Evolutionary conservation across 2,329 filamentous ascomycete genomes (phyloP), one percentile per base, ranked within the genome.

Genomic region (Magnaporthiopsis poae): DNA sequence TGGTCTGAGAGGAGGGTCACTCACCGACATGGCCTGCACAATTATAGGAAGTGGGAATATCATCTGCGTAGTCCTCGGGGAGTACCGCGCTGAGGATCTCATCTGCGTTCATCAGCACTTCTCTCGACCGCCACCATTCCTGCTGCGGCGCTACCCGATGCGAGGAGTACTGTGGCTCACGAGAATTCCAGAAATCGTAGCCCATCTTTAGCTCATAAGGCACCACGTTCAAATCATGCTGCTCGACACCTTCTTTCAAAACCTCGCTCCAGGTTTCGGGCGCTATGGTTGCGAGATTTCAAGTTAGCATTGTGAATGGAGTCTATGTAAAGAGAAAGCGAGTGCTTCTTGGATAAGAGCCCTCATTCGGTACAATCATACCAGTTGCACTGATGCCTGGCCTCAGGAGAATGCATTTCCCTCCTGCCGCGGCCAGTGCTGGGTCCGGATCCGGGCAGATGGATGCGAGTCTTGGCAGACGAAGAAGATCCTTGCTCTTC

Each of bases 141-240:
- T 52, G 11, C 29, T 15, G 7, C 5, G 35, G 12, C 31, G 3
- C 18, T n/a, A 27, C 7, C 21, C 25, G 25, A 13, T n/a, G 15
- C 52, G 52, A 11, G 1, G 46, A 36, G 13, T 11, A 13, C 18
- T 12, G 27, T 1, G 5, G 75, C 83, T 71, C 82, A 90, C 90
- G 81, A 75, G 96, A 94, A 64, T 82, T 89, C 91, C 92, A 98
- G 77, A 93, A 88, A 71, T 90, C 84, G 77, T 99, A 99, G 71
- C 89, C 86, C 67, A 98, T 82, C 52, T 85, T 79, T 67, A 98
- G 78, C 68, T 90, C 83, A 76, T 89, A 97, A 1, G 91, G 89
- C 0, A 92, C 80, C 46, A 98, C 77, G 25, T 83, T 84, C 36
- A 97, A 77, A 61, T 91, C 86, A 35, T 89, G 84, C 65, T 82